phyloP scores from a whole-genome alignment of 176 grass and related monocot genomes.

The Cocos nucifera region DNA sequence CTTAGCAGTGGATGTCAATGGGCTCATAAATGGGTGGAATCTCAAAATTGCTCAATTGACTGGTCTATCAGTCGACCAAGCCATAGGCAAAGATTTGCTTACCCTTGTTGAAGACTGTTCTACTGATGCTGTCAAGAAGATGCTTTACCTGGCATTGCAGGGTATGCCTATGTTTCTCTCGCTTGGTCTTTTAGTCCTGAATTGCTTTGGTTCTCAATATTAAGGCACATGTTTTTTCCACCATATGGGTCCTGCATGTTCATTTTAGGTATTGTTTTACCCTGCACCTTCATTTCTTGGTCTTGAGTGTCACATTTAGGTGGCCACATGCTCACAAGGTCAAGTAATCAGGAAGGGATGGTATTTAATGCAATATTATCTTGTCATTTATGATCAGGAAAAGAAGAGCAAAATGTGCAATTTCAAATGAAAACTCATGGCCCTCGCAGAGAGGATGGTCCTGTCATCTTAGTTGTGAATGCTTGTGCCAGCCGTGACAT shows the following conservation, averaged over 20 bases:
- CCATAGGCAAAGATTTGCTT: slow-evolving; percentile 82
- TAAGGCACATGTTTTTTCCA: background rate
- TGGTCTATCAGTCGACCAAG: slow-evolving; percentile 62
- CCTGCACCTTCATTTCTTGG: too few relatives aligned
- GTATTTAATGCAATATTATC: too few relatives aligned
- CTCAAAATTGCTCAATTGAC: slow-evolving; percentile 72
- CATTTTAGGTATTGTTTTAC: too few relatives aligned
- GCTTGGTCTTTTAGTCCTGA: background rate
- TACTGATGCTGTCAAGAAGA: slow-evolving; percentile 47
- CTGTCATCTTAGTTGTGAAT: slow-evolving; percentile 79
- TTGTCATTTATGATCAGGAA: slow-evolving; percentile 29
- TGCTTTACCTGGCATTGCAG: slow-evolving; percentile 79
- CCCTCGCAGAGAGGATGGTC: slow-evolving; percentile 35
- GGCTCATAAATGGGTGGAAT: slow-evolving; percentile 91
- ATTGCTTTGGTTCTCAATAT: background rate
- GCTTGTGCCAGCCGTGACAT: slow-evolving; percentile 75
- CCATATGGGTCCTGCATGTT: too few relatives aligned
- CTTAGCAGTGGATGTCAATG: slow-evolving; percentile 77
- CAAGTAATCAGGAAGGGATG: too few relatives aligned
- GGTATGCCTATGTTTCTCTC: slow-evolving; percentile 29
- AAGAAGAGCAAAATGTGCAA: slow-evolving; percentile 74
- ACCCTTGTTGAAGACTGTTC: slow-evolving; percentile 69
- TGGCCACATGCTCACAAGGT: too few relatives aligned
- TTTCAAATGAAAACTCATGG: slow-evolving; percentile 92
- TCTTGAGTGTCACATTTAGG: too few relatives aligned